A percentile compares a stretch with the other conserved stretches of the same genome.
Conservation (phyloP, 2,329 filamentous ascomycete species). For the Colletotrichum simmondsii region DNA sequence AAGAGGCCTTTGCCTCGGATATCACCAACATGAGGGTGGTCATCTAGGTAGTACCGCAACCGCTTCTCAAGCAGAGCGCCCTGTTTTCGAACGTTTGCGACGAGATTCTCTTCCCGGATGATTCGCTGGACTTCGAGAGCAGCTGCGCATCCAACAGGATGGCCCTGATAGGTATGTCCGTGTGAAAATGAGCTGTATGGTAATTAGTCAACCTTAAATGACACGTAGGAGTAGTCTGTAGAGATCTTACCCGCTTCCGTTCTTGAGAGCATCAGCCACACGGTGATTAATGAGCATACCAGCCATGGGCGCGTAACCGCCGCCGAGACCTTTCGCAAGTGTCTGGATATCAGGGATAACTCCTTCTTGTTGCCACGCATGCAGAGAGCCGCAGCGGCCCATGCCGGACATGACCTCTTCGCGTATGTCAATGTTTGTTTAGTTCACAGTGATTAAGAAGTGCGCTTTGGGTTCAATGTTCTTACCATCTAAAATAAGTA, state of each 20-base stretch:
- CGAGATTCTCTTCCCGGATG: conserved; percentile 65
- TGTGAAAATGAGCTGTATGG: conserved; percentile 51
- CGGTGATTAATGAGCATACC: conserved; percentile 62
- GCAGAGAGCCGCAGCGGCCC: conserved; percentile 23
- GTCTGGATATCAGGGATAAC: conserved; percentile 65
- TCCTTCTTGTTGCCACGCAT: conserved; percentile 39
- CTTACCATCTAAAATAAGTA: conserved; percentile 75
- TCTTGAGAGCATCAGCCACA: conserved; percentile 59
- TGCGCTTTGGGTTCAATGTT: rapidly evolving
- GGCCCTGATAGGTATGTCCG: conserved; percentile 72
- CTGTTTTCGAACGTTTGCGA: conserved; percentile 67
- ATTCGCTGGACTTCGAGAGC: conserved; percentile 72
- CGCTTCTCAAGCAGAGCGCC: conserved; percentile 48
- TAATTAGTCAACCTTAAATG: background rate
- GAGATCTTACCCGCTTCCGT: conserved; percentile 49
- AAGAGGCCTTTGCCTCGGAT: conserved; percentile 44
- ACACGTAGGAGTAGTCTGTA: background rate
- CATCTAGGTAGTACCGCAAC: conserved; percentile 37
- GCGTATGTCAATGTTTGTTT: background rate
- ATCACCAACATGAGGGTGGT: conserved; percentile 42
- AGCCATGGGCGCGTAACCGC: conserved; percentile 65
- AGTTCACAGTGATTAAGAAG: background rate
- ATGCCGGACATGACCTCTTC: conserved; percentile 44
- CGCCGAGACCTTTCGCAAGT: conserved; percentile 68
- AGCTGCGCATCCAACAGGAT: conserved; percentile 68